Percentiles rank a stretch among this genome's conserved stretches.
Conservation (phyloP, 2,329 filamentous ascomycete species). For the Fusarium tricinctum region DNA sequence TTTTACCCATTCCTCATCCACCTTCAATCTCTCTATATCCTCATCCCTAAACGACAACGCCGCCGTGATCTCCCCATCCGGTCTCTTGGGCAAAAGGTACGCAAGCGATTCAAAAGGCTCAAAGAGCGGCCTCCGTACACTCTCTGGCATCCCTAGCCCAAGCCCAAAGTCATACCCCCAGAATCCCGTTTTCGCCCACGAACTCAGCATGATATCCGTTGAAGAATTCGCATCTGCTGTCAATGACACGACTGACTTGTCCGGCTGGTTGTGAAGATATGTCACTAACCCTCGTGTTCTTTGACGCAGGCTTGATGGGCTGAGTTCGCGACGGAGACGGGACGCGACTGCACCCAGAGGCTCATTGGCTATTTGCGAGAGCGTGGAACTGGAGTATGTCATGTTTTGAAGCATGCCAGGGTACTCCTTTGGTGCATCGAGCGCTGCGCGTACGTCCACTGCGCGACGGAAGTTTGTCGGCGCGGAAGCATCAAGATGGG, state of each 20-base stretch:
- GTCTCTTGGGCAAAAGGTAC: conserved; percentile 63
- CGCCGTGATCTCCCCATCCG: conserved; percentile 60
- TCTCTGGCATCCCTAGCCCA: conserved; percentile 61
- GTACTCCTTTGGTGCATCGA: conserved; percentile 60
- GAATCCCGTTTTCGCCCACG: conserved; percentile 64
- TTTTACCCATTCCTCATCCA: conserved; percentile 58
- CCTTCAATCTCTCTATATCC: conserved; percentile 61
- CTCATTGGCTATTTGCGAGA: conserved; percentile 50
- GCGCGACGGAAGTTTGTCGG: conserved; percentile 61
- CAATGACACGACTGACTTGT: conserved; percentile 55
- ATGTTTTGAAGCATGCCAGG: conserved; percentile 64
- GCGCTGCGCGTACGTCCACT: conserved; percentile 61
- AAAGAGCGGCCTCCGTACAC: conserved; percentile 64
- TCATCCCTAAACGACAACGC: conserved; percentile 62
- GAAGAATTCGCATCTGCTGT: conserved; percentile 55
- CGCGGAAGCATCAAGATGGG: conserved; percentile 48
- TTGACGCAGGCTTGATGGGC: conserved; percentile 54
- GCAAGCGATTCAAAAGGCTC: conserved; percentile 61
- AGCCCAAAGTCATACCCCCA: conserved; percentile 64
- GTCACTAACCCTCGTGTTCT: conserved; percentile 60
- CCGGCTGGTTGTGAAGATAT: conserved; percentile 51
- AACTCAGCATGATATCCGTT: conserved; percentile 66
- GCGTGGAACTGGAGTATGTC: conserved; percentile 55
- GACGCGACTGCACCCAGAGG: conserved; percentile 56
- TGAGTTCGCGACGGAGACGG: conserved; percentile 57